phyloP scores from a whole-genome alignment of 257 asterid genomes.

The Salvia splendens region DNA sequence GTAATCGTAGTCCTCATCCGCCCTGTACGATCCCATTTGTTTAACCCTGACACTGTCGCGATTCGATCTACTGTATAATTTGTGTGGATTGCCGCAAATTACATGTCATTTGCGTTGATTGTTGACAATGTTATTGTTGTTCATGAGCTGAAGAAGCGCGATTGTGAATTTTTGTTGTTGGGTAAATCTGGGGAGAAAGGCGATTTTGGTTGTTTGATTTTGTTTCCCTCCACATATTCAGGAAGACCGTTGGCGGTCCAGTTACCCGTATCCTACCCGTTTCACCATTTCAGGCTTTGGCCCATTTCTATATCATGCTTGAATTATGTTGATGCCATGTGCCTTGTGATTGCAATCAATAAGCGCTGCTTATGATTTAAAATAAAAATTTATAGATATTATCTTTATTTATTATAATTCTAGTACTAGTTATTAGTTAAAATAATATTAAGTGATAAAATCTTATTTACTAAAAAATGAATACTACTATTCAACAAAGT shows the following conservation, averaged over 20 bases:
- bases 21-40: slow-evolving; percentile 66
- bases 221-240: slow-evolving; percentile 40
- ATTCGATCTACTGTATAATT: neutral
- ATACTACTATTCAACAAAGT: too few species aligned
- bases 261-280: slow-evolving; percentile 4
- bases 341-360: too few species aligned
- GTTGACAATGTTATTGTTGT: neutral
- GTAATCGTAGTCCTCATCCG: slow-evolving; percentile 86
- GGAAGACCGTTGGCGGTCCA: slow-evolving; percentile 32
- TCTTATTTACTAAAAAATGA: too few species aligned
- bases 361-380: too few species aligned
- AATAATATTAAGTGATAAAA: too few species aligned
- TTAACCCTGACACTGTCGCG: neutral
- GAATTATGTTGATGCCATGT: too few species aligned
- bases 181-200: slow-evolving; percentile 7
- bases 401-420: too few species aligned
- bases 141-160: slow-evolving; percentile 19
- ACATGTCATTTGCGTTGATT: neutral
- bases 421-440: too few species aligned
- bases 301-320: neutral
- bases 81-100: neutral
- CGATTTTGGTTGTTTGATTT: slow-evolving; percentile 30
- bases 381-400: too few species aligned
- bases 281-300: neutral
- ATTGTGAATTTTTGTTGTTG: neutral